These are phyloP conservation scores for Asterophora lycoperdoides DNA, from an alignment of 768 basidiomycete genomes.

Conservation along the genomic window DNA sequence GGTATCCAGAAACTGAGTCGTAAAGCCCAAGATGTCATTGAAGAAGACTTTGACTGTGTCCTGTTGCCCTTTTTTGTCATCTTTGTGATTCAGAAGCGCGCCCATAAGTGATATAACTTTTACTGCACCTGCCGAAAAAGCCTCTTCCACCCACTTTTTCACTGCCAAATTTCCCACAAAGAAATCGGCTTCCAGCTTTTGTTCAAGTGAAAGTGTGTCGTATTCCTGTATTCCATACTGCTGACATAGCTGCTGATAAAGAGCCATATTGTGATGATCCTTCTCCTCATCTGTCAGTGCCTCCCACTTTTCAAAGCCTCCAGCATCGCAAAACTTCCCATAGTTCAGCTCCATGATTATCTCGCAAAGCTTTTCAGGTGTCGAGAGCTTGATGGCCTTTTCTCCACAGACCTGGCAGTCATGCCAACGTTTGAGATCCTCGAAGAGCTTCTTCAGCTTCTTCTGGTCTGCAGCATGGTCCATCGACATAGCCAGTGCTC, in stretches of 20 bases:
- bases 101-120: too few relatives aligned
- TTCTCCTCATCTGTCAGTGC: neutral
- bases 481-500: neutral
- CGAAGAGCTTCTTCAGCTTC: constrained; percentile 8
- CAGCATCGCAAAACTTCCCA: neutral
- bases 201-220: constrained; percentile 7
- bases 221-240: constrained; percentile 3
- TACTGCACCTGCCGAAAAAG: too few relatives aligned
- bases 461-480: constrained; percentile 27
- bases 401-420: neutral
- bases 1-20: constrained; percentile 28
- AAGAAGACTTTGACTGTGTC: constrained; percentile 23
- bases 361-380: too few relatives aligned
- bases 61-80: constrained; percentile 33
- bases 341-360: neutral
- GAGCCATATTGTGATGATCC: neutral
- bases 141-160: too few relatives aligned
- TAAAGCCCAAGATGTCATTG: constrained; percentile 16
- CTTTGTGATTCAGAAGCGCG: constrained; percentile 8
- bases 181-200: neutral
- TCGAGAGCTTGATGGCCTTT: neutral
- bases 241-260: neutral
- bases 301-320: neutral
- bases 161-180: constrained; percentile 7
- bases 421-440: neutral